Conservation (phyloP, 257 asterid genomes). For the Striga asiatica region DNA sequence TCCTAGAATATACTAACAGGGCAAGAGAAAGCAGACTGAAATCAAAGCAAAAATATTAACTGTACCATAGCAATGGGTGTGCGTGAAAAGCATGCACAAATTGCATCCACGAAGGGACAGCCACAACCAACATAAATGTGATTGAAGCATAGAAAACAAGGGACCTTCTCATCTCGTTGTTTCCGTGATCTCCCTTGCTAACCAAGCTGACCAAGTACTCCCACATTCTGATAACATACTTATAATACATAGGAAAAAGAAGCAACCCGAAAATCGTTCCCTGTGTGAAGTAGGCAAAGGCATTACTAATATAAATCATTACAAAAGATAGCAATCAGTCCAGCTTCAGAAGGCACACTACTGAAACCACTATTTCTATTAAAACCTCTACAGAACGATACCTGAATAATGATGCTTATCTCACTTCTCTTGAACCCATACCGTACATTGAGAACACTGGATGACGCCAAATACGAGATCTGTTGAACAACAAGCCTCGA, state of each 20-base stretch:
- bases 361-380: slow-evolving; percentile 5
- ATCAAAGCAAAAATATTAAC: neutral
- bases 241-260: slow-evolving; percentile 53
- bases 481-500: slow-evolving; percentile 23
- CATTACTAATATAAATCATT: neutral
- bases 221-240: slow-evolving; percentile 30
- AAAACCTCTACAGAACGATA: slow-evolving; percentile 19
- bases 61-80: slow-evolving; percentile 77
- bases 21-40: slow-evolving; percentile 1
- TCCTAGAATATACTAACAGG: neutral
- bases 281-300: slow-evolving; percentile 33
- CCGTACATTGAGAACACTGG: slow-evolving; percentile 21
- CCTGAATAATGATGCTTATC: slow-evolving; percentile 87
- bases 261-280: slow-evolving; percentile 72
- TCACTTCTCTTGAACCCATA: slow-evolving; percentile 55
- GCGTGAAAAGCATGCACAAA: slow-evolving; percentile 53
- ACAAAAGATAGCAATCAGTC: neutral
- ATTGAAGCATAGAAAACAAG: slow-evolving; percentile 48
- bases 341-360: slow-evolving; percentile 10
- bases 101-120: slow-evolving; percentile 87
- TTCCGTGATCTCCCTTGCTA: slow-evolving; percentile 20
- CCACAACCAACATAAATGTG: slow-evolving; percentile 32
- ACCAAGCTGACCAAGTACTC: slow-evolving; percentile 26
- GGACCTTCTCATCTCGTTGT: slow-evolving; percentile 45
- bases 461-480: slow-evolving; percentile 34